phyloP scores from a whole-genome alignment of 331 rosid species.

The Rhamnella rubrinervis region DNA sequence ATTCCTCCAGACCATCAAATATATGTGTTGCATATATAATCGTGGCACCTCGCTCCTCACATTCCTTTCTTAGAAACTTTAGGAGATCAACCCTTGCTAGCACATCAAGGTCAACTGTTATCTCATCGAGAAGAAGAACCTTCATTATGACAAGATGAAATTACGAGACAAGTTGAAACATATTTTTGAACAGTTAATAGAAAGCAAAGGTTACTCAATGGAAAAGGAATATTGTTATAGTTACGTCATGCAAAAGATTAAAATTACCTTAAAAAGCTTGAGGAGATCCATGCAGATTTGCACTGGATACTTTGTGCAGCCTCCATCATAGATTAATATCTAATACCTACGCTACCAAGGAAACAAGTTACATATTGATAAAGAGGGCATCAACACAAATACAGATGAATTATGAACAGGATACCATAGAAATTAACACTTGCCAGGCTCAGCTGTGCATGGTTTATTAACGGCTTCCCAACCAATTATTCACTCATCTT shows the following conservation, averaged over 20 bases:
- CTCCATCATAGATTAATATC: slow-evolving; percentile 88
- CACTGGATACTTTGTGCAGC: slow-evolving; percentile 92
- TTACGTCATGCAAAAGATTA: neutral
- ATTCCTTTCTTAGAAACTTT: slow-evolving; percentile 74
- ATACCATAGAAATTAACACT: neutral
- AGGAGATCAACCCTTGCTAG: slow-evolving; percentile 92
- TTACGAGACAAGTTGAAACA: neutral
- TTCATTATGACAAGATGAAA: slow-evolving; percentile 22
- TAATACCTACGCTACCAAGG: slow-evolving; percentile 45
- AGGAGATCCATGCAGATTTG: slow-evolving; percentile 97
- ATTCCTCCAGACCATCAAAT: slow-evolving; percentile 89
- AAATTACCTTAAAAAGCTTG: slow-evolving; percentile 68
- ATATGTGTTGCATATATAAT: slow-evolving; percentile 88
- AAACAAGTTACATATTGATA: slow-evolving; percentile 14
- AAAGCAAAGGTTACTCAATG: too few species aligned
- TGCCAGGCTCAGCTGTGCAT: neutral
- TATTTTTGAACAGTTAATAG: too few species aligned
- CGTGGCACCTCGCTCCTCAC: slow-evolving; percentile 88
- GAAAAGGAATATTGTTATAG: slow-evolving; percentile 2
- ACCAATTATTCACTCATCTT: neutral
- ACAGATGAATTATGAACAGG: neutral
- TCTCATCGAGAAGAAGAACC: slow-evolving; percentile 99
- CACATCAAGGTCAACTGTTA: slow-evolving; percentile 97
- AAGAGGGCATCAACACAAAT: neutral
- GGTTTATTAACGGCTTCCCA: neutral